These are phyloP conservation scores for Diutina neorugosa DNA, from an alignment of 1,139 yeast genomes.

Conservation along the genomic window DNA sequence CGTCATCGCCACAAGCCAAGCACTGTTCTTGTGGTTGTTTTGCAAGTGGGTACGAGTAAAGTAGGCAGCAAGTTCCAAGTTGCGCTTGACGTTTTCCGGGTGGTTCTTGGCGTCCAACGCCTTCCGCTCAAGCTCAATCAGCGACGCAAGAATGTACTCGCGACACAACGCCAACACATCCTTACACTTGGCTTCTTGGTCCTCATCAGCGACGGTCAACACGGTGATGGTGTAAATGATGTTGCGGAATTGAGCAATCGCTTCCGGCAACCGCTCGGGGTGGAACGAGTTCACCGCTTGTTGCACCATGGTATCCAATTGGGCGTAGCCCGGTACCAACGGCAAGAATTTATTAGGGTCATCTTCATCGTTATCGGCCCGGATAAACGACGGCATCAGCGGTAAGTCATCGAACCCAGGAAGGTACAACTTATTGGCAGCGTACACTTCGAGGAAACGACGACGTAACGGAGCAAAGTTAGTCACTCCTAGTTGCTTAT, in stretches of 20 bases:
- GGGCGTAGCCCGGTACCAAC: conserved; percentile 60
- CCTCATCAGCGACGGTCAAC: conserved; percentile 58
- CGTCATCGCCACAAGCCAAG: conserved; percentile 90
- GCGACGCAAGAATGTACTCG: conserved; percentile 84
- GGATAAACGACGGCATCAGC: conserved; percentile 55
- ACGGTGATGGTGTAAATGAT: conserved; percentile 70
- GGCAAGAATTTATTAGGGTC: conserved; percentile 50
- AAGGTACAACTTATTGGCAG: conserved; percentile 63
- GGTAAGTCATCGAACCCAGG: conserved; percentile 65
- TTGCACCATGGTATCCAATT: conserved; percentile 51
- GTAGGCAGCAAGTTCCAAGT: conserved; percentile 89
- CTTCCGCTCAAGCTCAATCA: conserved; percentile 85
- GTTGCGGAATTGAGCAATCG: conserved; percentile 67
- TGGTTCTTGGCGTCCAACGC: conserved; percentile 31
- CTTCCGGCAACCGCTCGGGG: conserved; percentile 70
- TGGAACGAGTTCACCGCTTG: conserved; percentile 77
- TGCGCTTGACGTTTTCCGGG: conserved; percentile 65
- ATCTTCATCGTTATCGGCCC: conserved; percentile 50
- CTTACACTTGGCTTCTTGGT: conserved; percentile 64
- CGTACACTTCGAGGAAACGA: conserved; percentile 75
- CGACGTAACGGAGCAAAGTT: conserved; percentile 79
- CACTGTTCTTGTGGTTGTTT: conserved; percentile 74
- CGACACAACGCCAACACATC: conserved; percentile 67
- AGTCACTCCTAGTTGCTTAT: conserved; percentile 79
- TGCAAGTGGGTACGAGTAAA: conserved; percentile 80